Conservation (phyloP, 148 eudicot genomes). For the Spergularia marina region DNA sequence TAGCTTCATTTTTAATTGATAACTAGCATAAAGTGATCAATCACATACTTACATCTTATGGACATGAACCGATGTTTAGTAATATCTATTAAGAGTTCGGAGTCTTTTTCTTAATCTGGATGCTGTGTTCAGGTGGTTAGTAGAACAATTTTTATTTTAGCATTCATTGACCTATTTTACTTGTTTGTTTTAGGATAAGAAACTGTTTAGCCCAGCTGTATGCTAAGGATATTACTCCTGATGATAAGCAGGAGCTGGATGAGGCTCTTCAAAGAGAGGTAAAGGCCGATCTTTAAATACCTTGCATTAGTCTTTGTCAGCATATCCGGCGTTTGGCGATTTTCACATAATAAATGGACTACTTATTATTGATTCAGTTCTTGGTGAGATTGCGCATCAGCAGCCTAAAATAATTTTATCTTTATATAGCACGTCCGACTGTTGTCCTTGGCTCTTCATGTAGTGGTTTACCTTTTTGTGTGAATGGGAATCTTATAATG, state of each 20-base stretch:
- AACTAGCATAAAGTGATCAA: neutral
- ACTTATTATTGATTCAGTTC: neutral
- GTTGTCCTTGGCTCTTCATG: constrained; percentile 3
- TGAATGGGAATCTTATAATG: constrained; percentile 13
- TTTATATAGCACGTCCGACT: neutral
- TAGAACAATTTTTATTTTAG: neutral
- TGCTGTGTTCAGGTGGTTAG: neutral
- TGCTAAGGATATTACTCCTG: constrained; percentile 90
- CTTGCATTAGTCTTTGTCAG: neutral
- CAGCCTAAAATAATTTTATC: neutral
- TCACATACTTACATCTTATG: neutral
- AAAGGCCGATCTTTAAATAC: neutral
- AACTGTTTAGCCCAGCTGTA: constrained; percentile 79
- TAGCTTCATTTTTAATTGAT: neutral
- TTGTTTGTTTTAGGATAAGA: constrained; percentile 55
- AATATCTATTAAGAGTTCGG: neutral
- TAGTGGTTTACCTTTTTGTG: constrained; percentile 1
- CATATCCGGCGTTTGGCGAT: constrained; percentile 1
- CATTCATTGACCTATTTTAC: constrained; percentile 13
- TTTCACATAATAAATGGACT: neutral
- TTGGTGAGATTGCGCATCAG: neutral
- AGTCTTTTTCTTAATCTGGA: neutral
- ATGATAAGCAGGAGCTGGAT: constrained; percentile 94
- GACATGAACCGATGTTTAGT: neutral
- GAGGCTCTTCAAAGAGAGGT: constrained; percentile 98